These are phyloP conservation scores for Kodamaea hsintzibuensis DNA, from an alignment of 805 yeast genomes.

Conservation along the genomic window DNA sequence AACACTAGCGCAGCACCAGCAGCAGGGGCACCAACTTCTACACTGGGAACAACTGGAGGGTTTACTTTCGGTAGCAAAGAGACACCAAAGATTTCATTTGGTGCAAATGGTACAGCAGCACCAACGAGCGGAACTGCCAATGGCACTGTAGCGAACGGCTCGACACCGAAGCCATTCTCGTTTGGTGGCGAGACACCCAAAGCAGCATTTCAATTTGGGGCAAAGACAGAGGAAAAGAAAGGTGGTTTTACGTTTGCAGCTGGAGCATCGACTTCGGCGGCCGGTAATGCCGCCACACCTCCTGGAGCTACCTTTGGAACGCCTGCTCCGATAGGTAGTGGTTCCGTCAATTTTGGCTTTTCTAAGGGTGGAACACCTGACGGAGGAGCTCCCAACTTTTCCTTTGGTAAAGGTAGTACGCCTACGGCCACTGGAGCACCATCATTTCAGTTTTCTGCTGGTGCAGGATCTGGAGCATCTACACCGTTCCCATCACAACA, in stretches of 20 bases:
- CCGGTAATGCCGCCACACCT: conserved; percentile 3
- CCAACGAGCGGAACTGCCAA: not conserved
- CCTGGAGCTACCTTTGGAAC: not conserved
- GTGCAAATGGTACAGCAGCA: not conserved
- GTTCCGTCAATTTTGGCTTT: not conserved
- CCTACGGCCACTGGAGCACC: not conserved
- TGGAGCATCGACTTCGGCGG: not conserved
- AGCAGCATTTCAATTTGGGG: conserved; percentile 10
- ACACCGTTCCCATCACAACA: conserved; percentile 4
- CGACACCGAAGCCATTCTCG: not conserved
- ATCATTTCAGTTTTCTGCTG: not conserved
- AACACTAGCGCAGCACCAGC: not conserved
- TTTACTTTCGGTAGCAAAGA: not conserved
- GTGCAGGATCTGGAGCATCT: not conserved
- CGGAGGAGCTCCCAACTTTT: not conserved
- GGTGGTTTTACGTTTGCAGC: conserved; percentile 3
- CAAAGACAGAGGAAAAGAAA: not conserved
- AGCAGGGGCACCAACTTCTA: not conserved
- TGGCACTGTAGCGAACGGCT: not conserved
- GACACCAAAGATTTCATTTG: conserved; percentile 4
- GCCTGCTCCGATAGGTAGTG: not conserved
- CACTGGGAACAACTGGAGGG: not conserved
- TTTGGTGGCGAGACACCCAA: conserved; percentile 7
- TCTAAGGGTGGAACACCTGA: not conserved
- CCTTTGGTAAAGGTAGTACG: conserved; percentile 4